Base-by-base conservation (phyloP, 441 rosid genomes). In the Brassica hybrid region DNA sequence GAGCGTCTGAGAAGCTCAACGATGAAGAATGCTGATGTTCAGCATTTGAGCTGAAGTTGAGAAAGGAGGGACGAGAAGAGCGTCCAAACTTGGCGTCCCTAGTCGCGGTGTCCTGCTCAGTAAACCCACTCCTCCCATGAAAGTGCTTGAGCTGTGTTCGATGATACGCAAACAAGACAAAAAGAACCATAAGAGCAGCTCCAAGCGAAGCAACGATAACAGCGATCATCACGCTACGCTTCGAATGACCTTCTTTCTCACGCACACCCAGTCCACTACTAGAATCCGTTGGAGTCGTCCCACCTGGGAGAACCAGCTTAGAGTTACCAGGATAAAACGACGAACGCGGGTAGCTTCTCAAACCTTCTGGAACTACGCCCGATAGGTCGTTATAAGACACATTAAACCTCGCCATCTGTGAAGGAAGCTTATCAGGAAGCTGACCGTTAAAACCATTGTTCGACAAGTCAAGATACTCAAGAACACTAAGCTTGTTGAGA, bases 381-480 rank as follows among this genome's bases (percentile, higher is more conserved):
- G 93, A 86, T 36, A 96, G 80, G 82, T 89, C 87, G 67, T 96
- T 96, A 68, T 83, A 17, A 58, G 99, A 91, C 64, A 94, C 93
- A 80, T 96, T 94, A 69, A 96, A 88, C 54, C 72, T 87, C 79
- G 21, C 73, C 27, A 96, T 87, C 56, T 74, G 81, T n/a, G 87
- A 75, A 14, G 95, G 84, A 76, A 96, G 97, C 75, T 83, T 84
- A 30, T 78, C 76, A 10, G 99, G 98, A 80, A 96, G 83, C 71
- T 79, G 70, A 57, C 98, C 97, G 48, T 80, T 79, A 71, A 96
- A 93, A 18, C 80, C 78, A 81, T 96, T 96, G 81, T 82, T 79
- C 17, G 99, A 96, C 74, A 96, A 86, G 88, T 96, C 97, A 69
- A 96, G 97, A 84, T 81, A 84, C 81, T 84, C 87, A 83, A 95